Evolutionary conservation across 192 early-diverging fungal genomes (phyloP), one percentile per base, ranked within the genome.

Genomic region (Umbelopsis vinacea): DNA sequence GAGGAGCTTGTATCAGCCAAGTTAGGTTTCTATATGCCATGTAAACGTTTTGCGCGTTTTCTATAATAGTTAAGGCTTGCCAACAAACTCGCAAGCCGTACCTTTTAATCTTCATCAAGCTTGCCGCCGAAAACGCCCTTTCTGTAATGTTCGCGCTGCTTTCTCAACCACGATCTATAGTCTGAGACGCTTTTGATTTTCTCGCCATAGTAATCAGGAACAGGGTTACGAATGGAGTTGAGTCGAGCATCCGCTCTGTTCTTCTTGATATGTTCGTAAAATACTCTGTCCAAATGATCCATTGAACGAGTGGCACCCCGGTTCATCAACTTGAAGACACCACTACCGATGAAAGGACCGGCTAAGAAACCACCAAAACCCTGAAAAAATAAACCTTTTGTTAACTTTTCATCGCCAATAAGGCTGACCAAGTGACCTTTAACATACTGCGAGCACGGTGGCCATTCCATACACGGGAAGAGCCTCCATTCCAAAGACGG

Each of bases 191-290:
- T 92, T 67, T 89, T 89, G 81, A 98, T 93, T 75, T 94, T 95
- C 73, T 97, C 95, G 47, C 93, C 94, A 72, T 96, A 97, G 77
- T 91, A 97, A 83, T 96, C 94, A 19, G 95, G 95, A 70, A 95
- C 83, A 66, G 91, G 91, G 78, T 94, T 91, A 67, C 86, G 83
- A 9, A 90, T 79, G 10, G 90, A 91, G 69, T 91, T 86, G 35
- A 88, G 77, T 37, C 80, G 76, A 14, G 92, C 87, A 48, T 92
- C 88, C 6, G 90, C 90, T 11, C 92, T 76, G 74, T 93, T 91
- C 29, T 75, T 80, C 67, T 77, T 80, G 43, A 93, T 79, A 40
- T 89, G 90, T 33, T 85, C 79, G 74, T 86, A 90, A 69, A 91
- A 91, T 68, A 83, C 85, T 79, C 87, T 76, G 37, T 78, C 77